Evolutionary conservation across 306 rosid species (phyloP).

Genomic region (Vigna unguiculata): DNA sequence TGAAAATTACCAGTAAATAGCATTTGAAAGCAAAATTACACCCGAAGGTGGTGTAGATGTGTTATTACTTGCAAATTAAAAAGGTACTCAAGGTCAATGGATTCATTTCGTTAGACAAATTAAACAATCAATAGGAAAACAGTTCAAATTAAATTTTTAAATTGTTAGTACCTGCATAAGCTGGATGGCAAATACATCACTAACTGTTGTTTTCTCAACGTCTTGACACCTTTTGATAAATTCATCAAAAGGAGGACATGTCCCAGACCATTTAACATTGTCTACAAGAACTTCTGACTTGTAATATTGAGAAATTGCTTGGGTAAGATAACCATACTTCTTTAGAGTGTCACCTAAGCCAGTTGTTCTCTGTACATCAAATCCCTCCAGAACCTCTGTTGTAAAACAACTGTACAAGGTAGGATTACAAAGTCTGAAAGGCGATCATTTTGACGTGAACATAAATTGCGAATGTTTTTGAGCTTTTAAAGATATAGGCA

Average conservation of each 20-base stretch:
- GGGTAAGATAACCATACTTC: conserved; percentile 91
- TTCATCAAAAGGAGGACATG: conserved; percentile 70
- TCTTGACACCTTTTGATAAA: conserved; percentile 81
- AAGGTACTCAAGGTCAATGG: conserved; percentile 18
- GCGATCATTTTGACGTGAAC: conserved; percentile 9
- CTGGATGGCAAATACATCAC: conserved; percentile 91
- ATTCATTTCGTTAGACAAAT: conserved; percentile 16
- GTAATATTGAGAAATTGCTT: conserved; percentile 78
- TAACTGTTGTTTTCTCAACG: conserved; percentile 80
- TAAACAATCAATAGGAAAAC: conserved; percentile 31
- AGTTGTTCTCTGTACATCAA: conserved; percentile 90
- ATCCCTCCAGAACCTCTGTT: conserved; percentile 93
- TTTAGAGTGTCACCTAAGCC: conserved; percentile 87
- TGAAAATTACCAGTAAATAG: conserved; percentile 24
- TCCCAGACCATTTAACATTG: conserved; percentile 43
- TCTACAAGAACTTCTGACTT: conserved; percentile 60
- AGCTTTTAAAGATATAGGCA: background rate
- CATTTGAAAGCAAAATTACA: conserved; percentile 17
- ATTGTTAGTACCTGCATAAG: conserved; percentile 85
- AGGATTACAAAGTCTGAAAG: conserved; percentile 28
- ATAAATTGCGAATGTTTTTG: background rate
- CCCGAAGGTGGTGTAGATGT: background rate
- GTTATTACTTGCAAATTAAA: background rate
- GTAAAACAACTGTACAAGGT: conserved; percentile 83
- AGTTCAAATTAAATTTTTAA: conserved; percentile 8